A percentile compares a stretch with the other conserved stretches of the same genome.
These are phyloP conservation scores for Rhodotorula sp. DNA, from an alignment of 1,284 basidiomycete genomes.

Conservation along the genomic window DNA sequence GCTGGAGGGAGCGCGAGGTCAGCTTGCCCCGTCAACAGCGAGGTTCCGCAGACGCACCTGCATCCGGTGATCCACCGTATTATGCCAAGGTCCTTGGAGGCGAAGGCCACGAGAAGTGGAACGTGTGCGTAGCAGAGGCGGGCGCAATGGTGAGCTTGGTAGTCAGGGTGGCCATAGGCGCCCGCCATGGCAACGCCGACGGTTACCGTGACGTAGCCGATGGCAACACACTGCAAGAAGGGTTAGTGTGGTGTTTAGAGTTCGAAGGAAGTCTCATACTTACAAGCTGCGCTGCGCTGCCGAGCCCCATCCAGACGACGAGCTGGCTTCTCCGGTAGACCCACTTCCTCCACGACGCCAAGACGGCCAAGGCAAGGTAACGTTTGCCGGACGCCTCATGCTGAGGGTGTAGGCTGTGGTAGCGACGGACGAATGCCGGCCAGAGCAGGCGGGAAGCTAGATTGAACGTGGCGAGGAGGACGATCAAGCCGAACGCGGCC, in stretches of 20 bases:
- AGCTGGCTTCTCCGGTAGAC: no score
- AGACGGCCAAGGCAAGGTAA: no score
- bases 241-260: no score
- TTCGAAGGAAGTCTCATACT: background rate
- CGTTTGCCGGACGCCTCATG: no score
- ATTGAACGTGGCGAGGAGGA: constrained; percentile 5
- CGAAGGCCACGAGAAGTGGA: constrained; percentile 16
- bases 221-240: constrained; percentile 4
- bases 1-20: background rate
- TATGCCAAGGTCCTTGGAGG: constrained; percentile 12
- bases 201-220: constrained; percentile 1
- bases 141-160: constrained; percentile 24
- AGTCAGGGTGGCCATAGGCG: constrained; percentile 15
- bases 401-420: background rate
- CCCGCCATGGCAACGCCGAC: constrained; percentile 14
- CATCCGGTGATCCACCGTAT: constrained; percentile 20
- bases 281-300: no score
- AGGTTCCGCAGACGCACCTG: background rate
- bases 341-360: no score
- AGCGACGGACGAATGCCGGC: background rate
- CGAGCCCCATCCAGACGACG: no score
- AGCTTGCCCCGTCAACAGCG: no score
- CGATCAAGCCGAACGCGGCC: constrained; percentile 1
- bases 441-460: background rate
- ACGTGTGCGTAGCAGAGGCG: constrained; percentile 12